Base-by-base conservation (phyloP, 2,329 filamentous ascomycete species). In the Ophiocordyceps sinensis region DNA sequence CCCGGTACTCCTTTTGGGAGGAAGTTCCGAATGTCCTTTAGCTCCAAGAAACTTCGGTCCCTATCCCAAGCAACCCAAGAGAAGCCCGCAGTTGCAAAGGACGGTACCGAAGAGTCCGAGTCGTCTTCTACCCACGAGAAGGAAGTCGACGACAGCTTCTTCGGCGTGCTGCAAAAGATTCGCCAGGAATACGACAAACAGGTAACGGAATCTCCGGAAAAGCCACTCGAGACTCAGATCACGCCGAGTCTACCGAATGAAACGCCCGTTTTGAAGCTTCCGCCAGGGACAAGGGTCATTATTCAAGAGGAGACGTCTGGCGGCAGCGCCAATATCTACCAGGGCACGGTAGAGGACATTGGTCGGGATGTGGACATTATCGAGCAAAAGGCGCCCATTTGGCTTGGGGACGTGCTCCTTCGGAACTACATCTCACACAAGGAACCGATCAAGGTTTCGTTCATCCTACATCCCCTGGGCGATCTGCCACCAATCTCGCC, bases 381-480 rank as follows among this genome's bases (percentile, higher is more conserved):
- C 40, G 88, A 96, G 63, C 82, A 85, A 53, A 76, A 81, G 34
- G 87, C 82, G 6, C 89, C 91, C 2, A 82, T 84, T 68, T 98
- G 91, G 91, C 70, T 98, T 7, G 88, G 84, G 13, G 88, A 96
- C 47, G 74, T 94, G 30, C 67, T 98, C 13, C 66, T 98, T 37
- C 57, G 86, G 68, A 95, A 95, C 57, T 73, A 77, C 56, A 76
- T 85, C 9, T 85, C 87, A 0, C 63, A 71, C 44, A 96, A 96
- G 65, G 91, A 96, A n/a, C 79, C 88, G 1, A 77, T 89, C 50
- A 98, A 98, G 68, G 80, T 96, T n/a, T 88, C 85, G 4, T 98
- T 98, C 54, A 75, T 94, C 14, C 69, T 98, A 21, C 77, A 91
- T 50, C 88, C 91, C 0, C 72, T 84, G 51, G 80, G 85, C 49